These are phyloP conservation scores for Amylocystis lapponica DNA, from an alignment of 768 basidiomycete species.

Conservation along the genomic window DNA sequence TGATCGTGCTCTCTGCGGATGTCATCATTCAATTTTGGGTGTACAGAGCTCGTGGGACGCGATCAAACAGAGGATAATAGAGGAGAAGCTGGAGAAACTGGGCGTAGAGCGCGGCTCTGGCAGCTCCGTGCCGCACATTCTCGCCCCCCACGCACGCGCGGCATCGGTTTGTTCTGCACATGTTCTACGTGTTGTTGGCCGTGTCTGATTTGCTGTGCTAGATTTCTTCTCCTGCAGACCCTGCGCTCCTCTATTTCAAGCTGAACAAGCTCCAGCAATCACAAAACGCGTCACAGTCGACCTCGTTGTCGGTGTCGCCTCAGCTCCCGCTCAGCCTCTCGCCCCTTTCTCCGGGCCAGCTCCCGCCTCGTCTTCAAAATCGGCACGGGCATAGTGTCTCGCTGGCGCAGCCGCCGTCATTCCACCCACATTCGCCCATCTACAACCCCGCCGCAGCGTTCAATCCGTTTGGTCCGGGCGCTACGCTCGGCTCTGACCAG, in stretches of 20 bases:
- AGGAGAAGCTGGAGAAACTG: slow-evolving; percentile 74
- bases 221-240: slow-evolving; percentile 91
- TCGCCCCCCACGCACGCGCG: slow-evolving; percentile 75
- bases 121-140: slow-evolving; percentile 51
- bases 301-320: slow-evolving; percentile 61
- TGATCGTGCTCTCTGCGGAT: too few relatives aligned
- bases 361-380: slow-evolving; percentile 38
- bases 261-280: slow-evolving; percentile 79
- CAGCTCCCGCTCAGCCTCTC: slow-evolving; percentile 50
- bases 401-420: slow-evolving; percentile 52
- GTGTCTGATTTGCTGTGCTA: slow-evolving; percentile 25
- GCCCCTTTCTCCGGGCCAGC: slow-evolving; percentile 42
- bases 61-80: slow-evolving; percentile 65
- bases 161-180: slow-evolving; percentile 59
- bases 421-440: slow-evolving; percentile 27
- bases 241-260: slow-evolving; percentile 74
- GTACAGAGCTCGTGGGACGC: slow-evolving; percentile 75
- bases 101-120: slow-evolving; percentile 65
- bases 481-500: slow-evolving; percentile 49
- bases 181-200: slow-evolving; percentile 4
- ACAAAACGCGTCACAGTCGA: slow-evolving; percentile 44
- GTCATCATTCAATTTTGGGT: too few relatives aligned
- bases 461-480: slow-evolving; percentile 62
- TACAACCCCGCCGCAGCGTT: slow-evolving; percentile 38
- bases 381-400: slow-evolving; percentile 74